Conservation (phyloP, 2,329 filamentous ascomycete genomes). For the Fusarium miscanthi region DNA sequence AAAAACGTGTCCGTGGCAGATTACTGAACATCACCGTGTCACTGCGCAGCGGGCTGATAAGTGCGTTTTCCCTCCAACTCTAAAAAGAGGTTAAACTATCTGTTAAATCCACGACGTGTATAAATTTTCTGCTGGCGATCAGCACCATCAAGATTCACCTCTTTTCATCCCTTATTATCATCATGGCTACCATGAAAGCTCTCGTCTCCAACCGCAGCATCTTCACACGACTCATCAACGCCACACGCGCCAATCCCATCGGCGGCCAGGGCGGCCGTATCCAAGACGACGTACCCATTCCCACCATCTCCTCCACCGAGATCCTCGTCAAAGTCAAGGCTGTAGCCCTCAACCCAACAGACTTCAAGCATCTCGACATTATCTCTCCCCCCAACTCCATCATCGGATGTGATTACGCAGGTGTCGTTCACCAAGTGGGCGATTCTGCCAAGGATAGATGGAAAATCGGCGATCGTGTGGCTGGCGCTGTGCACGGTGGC, state of each 20-base stretch:
- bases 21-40: neutral
- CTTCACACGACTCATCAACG: neutral
- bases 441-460: neutral
- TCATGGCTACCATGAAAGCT: neutral
- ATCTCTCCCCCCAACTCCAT: neutral
- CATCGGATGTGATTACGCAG: neutral
- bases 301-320: neutral
- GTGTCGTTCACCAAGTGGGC: neutral
- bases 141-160: fast-evolving
- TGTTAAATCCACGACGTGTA: neutral
- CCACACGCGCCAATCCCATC: neutral
- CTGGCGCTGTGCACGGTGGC: neutral
- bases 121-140: neutral
- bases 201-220: neutral
- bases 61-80: fast-evolving
- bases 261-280: neutral
- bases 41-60: neutral
- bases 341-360: neutral
- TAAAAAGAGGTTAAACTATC: neutral
- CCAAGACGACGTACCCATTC: neutral
- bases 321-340: neutral
- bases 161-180: neutral
- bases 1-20: fast-evolving
- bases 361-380: neutral
- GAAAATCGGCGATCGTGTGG: neutral